phyloP scores from a whole-genome alignment of 2,329 filamentous ascomycete genomes.

The Aspergillus fructus region DNA sequence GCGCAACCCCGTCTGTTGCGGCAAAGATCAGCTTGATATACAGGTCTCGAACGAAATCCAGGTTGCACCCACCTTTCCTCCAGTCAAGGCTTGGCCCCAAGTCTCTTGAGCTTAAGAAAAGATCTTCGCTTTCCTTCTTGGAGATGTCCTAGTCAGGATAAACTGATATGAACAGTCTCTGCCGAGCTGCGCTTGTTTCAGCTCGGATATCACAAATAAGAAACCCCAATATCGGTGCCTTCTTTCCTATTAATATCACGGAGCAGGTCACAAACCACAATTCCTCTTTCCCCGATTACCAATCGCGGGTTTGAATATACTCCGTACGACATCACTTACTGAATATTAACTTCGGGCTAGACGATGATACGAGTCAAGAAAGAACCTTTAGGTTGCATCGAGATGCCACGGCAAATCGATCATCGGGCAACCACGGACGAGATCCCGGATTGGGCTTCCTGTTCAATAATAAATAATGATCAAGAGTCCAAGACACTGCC shows the following conservation, averaged over 20 bases:
- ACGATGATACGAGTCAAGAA: not conserved
- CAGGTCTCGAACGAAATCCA: constrained; percentile 3
- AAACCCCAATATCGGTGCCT: not conserved
- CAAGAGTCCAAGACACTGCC: not conserved
- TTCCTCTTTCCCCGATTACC: not conserved
- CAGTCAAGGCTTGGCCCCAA: constrained; percentile 8
- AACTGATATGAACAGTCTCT: not conserved
- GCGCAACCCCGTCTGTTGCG: not conserved
- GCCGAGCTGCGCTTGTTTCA: constrained; percentile 5
- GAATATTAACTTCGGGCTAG: not conserved
- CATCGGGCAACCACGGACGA: no score
- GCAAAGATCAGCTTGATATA: not conserved
- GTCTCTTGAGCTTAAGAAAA: constrained; percentile 5
- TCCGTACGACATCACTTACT: not conserved
- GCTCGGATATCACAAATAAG: not conserved
- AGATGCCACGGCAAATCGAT: no score
- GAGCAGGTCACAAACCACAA: not conserved
- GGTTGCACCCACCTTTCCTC: not conserved
- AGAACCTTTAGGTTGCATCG: not conserved
- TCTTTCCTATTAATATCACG: not conserved
- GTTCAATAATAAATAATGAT: not conserved
- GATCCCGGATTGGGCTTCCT: not conserved
- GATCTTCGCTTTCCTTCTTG: not conserved
- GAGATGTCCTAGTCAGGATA: not conserved
- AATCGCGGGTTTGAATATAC: not conserved